Evolutionary conservation across 2,329 filamentous ascomycete genomes (phyloP), one percentile per base, ranked within the genome.

Genomic region (Mycosphaerella arachidis): DNA sequence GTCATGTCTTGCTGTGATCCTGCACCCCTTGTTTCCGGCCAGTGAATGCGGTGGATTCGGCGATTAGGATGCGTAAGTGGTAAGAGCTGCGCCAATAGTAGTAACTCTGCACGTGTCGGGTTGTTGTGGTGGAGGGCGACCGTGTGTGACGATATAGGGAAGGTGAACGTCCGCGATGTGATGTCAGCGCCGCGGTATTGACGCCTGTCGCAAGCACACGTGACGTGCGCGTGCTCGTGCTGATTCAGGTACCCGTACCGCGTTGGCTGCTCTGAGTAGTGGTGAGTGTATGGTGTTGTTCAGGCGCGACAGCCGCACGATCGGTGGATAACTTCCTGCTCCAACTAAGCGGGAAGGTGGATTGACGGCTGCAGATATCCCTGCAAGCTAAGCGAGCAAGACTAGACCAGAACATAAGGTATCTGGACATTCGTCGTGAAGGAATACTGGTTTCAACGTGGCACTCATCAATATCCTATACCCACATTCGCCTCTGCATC

Each of bases 1-100:
- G 55, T 69, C 67, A 69, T 69, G 56, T 62, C 64, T 63, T 20
- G 50, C 46, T 56, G 37, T 40, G 31, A 40, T 18, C 31, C 27
- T 53, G 51, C 48, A 43, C 29, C 40, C 55, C 55, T 37, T 33
- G 46, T 46, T n/a, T 20, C 12, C 50, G 30, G 43, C 43, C 24
- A 24, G 24, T 24, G 24, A 24, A 35, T 12, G 40, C 37, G 18
- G 16, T 13, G 46, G 12, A 13, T 20, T 27, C n/a, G 46, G n/a
- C 5, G 8, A 29, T 1, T 13, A 10, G 20, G 2, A n/a, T 43
- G 40, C 40, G 13, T 7, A 13, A 13, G 13, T 18, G 4, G 16
- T 10, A 37, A 16, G 35, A n/a, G 9, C 6, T 52, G 48, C 48
- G 48, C 48, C 35, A 12, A 16, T 37, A 52, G 24, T 35, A 35